These are phyloP conservation scores for Simplicillium aogashimaense DNA, from an alignment of 2,329 filamentous ascomycete species.

Conservation along the genomic window DNA sequence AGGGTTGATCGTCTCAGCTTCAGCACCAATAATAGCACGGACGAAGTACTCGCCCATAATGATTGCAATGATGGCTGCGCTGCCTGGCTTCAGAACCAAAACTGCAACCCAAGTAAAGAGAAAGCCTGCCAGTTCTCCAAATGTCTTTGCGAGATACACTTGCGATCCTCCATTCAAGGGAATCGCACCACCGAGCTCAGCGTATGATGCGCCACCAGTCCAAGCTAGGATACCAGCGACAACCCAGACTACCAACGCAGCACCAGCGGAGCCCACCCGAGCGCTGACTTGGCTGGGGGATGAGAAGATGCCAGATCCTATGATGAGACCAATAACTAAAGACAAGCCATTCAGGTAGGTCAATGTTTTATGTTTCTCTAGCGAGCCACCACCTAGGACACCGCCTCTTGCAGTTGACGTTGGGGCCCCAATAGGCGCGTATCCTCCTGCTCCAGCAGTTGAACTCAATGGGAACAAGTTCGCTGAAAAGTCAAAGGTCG, in stretches of 20 bases:
- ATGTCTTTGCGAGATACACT: constrained; percentile 91
- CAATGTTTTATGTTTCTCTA: constrained; percentile 92
- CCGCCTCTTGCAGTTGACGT: constrained; percentile 41
- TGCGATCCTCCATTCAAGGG: constrained; percentile 91
- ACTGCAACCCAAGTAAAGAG: constrained; percentile 96
- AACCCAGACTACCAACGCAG: constrained; percentile 81
- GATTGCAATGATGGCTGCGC: constrained; percentile 88
- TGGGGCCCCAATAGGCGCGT: constrained; percentile 77
- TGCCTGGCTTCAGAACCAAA: constrained; percentile 85
- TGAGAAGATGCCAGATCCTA: constrained; percentile 93
- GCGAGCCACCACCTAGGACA: constrained; percentile 59
- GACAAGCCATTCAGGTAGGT: constrained; percentile 92
- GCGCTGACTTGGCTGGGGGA: constrained; percentile 87
- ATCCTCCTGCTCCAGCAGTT: constrained; percentile 59
- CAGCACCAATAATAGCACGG: constrained; percentile 74
- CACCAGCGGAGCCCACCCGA: constrained; percentile 85
- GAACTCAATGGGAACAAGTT: constrained; percentile 89
- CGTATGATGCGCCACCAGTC: constrained; percentile 92
- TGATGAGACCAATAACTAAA: constrained; percentile 84
- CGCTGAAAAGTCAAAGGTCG: constrained; percentile 89
- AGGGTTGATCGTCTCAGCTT: constrained; percentile 66
- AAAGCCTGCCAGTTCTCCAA: constrained; percentile 87
- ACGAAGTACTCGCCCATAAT: constrained; percentile 99
- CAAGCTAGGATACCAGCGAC: constrained; percentile 88
- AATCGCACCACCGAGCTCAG: constrained; percentile 90